Percentiles rank a stretch among this genome's conserved stretches.
phyloP scores from a whole-genome alignment of 2,329 filamentous ascomycete species.

The Emericellopsis atlantica region DNA sequence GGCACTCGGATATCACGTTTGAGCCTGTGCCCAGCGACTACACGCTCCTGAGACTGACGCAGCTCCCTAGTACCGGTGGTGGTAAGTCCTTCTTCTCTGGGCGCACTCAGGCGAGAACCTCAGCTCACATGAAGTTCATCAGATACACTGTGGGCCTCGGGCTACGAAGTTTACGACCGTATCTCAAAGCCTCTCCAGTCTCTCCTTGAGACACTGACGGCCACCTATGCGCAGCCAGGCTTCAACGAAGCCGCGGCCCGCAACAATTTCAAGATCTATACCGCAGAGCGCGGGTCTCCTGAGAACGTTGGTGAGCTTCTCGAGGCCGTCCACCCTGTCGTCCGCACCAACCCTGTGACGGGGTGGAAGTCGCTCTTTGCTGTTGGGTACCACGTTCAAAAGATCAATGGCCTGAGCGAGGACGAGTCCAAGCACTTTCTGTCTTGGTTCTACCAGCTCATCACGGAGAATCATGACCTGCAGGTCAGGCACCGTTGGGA shows the following conservation, averaged over 20 bases:
- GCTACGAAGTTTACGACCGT: constrained; percentile 54
- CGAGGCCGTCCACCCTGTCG: constrained; percentile 37
- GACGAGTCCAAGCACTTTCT: constrained; percentile 35
- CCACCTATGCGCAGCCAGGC: constrained; percentile 34
- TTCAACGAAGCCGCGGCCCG: constrained; percentile 34
- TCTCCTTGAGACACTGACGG: constrained; percentile 47
- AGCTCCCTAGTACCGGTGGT: constrained; percentile 41
- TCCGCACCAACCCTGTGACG: constrained; percentile 45
- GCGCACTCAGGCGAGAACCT: neutral
- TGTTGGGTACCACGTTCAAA: constrained; percentile 33
- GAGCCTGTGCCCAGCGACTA: constrained; percentile 54
- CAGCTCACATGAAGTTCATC: neutral
- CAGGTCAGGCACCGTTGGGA: constrained; percentile 35
- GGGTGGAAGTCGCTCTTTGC: constrained; percentile 45
- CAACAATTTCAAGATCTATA: constrained; percentile 32
- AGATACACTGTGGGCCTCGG: constrained; percentile 55
- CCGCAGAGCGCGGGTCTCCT: constrained; percentile 30
- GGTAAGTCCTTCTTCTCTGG: constrained; percentile 17
- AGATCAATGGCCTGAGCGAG: constrained; percentile 35
- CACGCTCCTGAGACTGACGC: constrained; percentile 37
- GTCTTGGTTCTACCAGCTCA: constrained; percentile 35
- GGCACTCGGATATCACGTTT: constrained; percentile 55
- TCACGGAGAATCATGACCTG: constrained; percentile 42
- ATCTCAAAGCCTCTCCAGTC: constrained; percentile 41
- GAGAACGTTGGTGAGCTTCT: constrained; percentile 35